Base-by-base conservation (phyloP, 2,329 filamentous ascomycete genomes). In the Arachnopeziza araneosa region DNA sequence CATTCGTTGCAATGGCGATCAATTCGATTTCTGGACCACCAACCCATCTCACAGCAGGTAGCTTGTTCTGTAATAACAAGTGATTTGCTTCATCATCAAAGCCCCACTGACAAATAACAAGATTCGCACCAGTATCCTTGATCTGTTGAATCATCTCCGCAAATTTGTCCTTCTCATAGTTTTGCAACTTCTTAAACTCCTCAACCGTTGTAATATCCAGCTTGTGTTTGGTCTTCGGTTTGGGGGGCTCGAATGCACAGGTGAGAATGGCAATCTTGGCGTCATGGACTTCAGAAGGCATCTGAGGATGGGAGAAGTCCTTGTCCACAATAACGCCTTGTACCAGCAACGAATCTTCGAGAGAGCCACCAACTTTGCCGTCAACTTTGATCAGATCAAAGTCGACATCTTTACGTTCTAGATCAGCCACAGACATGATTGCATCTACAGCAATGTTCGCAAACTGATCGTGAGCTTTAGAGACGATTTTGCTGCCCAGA, bases 151-250 rank as follows among this genome's bases (percentile, higher is more conserved):
- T 97, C 95, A 99, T 99, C 79, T 98, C 93, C 61, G 91, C 84
- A 74, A 99, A 99, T 79, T 98, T 99, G 74, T 91, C 89, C 70
- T 88, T 88, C 78, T 99, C 95, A 79, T 99, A 99, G 69, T 83
- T 90, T 74, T 99, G 95, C 66, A 99, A 80, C 78, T 96, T 95
- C 82, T 96, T 97, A 83, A 96, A 99, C 79, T 99, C 95, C 69
- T 98, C 93, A 8, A 99, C 93, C 50, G 87, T 90, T 59, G 92
- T 95, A 73, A 99, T 99, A 73, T 99, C 95, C 63, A 99, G 85
- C 82, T 97, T 96, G 79, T 99, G 95, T 85, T 99, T 99, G 54
- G 95, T 99, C 85, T 99, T 99, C 68, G 95, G 95, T 83, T 99
- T 99, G 55, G 95, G 95, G 32, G 95, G 95, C 80, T 99, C 95